Evolutionary conservation across 768 basidiomycete species (phyloP).

Genomic region (Mycena sanguinolenta): DNA sequence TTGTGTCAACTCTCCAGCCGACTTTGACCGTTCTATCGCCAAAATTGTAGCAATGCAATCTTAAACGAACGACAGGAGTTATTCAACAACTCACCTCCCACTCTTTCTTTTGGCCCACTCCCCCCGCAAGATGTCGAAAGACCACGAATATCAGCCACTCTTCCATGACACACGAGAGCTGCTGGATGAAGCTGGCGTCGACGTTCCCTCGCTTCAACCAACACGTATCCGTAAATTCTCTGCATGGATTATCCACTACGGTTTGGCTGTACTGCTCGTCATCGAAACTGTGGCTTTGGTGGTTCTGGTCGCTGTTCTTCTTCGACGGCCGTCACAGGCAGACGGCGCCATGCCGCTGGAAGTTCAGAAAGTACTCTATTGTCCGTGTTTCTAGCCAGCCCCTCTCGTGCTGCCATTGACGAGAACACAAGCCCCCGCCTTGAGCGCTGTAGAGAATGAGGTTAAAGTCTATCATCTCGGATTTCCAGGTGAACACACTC

Average conservation of each 20-base stretch:
- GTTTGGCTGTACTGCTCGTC: slow-evolving; percentile 1
- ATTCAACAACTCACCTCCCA: not conserved
- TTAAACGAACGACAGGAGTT: not conserved
- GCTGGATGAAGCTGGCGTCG: not conserved
- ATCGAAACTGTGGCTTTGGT: slow-evolving; percentile 19
- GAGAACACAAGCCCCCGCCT: slow-evolving; percentile 19
- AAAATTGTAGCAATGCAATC: not conserved
- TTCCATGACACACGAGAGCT: slow-evolving; percentile 1
- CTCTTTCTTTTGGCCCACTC: not conserved
- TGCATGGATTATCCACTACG: not conserved
- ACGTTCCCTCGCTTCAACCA: not conserved
- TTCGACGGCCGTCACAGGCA: not conserved
- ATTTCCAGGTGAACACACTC: not conserved
- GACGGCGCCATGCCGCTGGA: not conserved
- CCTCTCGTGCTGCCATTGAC: not conserved
- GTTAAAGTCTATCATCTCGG: slow-evolving; percentile 25
- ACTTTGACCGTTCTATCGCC: too few species aligned
- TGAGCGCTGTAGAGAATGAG: slow-evolving; percentile 23
- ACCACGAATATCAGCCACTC: slow-evolving; percentile 20
- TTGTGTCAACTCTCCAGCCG: too few species aligned
- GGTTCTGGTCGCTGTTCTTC: too few species aligned
- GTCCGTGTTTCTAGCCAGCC: not conserved
- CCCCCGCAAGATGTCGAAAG: too few species aligned
- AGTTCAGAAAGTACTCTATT: slow-evolving; percentile 20
- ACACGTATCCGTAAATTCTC: not conserved